Conservation (phyloP, 2,329 filamentous ascomycete genomes). For the Alternaria dauci region DNA sequence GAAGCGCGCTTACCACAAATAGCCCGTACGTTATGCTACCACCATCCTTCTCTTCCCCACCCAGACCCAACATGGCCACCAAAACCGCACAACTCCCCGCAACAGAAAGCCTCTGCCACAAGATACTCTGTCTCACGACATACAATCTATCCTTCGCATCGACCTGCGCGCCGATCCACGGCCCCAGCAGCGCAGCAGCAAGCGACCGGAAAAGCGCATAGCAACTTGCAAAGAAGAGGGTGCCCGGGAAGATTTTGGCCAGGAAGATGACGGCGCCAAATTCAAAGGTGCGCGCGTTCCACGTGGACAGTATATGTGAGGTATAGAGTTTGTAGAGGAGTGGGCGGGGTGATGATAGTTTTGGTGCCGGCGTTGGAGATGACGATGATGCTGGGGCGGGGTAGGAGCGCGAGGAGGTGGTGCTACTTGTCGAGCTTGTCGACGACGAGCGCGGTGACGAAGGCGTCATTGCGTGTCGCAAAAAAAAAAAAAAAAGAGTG, state of each 20-base stretch:
- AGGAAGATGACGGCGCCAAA: slow-evolving; percentile 61
- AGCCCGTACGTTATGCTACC: slow-evolving; percentile 34
- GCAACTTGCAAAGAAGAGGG: slow-evolving; percentile 71
- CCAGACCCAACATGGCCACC: slow-evolving; percentile 23
- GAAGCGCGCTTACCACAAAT: slow-evolving; percentile 52
- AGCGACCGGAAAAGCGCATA: slow-evolving; percentile 70
- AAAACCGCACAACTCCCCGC: slow-evolving; percentile 45
- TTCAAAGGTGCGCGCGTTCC: slow-evolving; percentile 60
- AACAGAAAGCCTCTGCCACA: slow-evolving; percentile 48
- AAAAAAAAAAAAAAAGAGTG: not conserved
- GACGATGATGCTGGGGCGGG: slow-evolving; percentile 9
- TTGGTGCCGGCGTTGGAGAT: slow-evolving; percentile 8
- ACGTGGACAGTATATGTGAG: slow-evolving; percentile 59
- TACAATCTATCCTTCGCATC: slow-evolving; percentile 59
- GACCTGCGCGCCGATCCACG: slow-evolving; percentile 66
- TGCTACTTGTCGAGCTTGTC: not conserved
- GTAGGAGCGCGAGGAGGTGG: slow-evolving; percentile 1
- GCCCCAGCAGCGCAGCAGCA: slow-evolving; percentile 66
- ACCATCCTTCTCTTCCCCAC: slow-evolving; percentile 11
- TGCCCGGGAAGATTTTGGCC: slow-evolving; percentile 58
- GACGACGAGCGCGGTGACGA: slow-evolving; percentile 12
- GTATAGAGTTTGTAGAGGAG: slow-evolving; percentile 52
- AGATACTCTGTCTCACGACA: slow-evolving; percentile 53
- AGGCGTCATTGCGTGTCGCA: slow-evolving; percentile 7
- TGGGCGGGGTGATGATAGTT: slow-evolving; percentile 15